Conservation (phyloP, 176 grass and related monocot species). For the Rhynchospora tenuis region DNA sequence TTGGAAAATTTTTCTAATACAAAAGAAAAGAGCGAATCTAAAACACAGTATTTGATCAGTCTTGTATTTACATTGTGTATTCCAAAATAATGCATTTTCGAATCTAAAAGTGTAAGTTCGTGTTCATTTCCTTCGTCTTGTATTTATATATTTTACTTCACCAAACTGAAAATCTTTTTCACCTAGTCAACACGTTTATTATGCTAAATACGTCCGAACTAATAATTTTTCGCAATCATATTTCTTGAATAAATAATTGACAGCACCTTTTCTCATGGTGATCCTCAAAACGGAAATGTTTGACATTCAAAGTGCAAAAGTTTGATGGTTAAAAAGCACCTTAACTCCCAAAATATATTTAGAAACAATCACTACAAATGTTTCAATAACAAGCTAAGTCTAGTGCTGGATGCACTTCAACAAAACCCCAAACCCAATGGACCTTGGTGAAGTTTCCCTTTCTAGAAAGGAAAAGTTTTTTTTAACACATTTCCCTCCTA, state of each 20-base stretch:
- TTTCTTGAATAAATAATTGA: background rate
- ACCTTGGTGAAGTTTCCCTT: background rate
- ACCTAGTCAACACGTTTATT: no score
- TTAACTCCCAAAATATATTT: background rate
- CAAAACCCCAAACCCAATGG: background rate
- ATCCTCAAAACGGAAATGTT: background rate
- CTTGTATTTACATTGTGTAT: no score
- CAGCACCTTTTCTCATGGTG: no score
- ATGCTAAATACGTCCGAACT: background rate
- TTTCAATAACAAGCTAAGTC: slow-evolving; percentile 2
- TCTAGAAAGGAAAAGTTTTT: background rate
- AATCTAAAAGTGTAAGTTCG: no score
- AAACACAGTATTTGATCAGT: no score
- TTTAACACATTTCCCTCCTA: background rate
- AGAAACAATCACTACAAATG: background rate
- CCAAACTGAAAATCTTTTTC: no score
- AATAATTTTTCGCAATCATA: background rate
- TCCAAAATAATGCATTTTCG: no score
- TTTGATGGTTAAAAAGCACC: background rate
- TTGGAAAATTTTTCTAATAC: no score
- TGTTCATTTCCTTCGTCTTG: no score
- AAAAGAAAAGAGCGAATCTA: no score
- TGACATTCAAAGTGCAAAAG: background rate
- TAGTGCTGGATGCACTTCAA: background rate
- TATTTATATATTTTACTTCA: no score